A percentile compares a stretch with the other conserved stretches of the same genome.
Conservation (phyloP, 2,329 filamentous ascomycete genomes). For the Capronia epimyces region DNA sequence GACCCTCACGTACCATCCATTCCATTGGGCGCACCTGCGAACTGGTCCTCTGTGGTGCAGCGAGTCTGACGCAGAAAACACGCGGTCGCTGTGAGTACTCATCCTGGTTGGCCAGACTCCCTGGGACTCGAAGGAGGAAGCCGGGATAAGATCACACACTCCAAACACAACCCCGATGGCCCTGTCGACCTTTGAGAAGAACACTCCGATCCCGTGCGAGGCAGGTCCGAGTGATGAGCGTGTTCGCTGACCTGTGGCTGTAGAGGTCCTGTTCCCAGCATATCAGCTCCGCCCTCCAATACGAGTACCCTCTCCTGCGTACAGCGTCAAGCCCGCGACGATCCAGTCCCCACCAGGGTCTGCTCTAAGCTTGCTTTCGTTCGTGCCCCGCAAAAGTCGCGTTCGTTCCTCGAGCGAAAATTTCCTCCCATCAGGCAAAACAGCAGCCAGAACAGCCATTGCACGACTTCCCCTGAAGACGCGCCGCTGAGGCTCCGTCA, state of each 20-base stretch:
- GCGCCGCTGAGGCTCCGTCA: slow-evolving; percentile 24
- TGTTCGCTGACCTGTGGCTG: slow-evolving; percentile 16
- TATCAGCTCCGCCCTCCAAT: slow-evolving; percentile 13
- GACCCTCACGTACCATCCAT: slow-evolving; percentile 3
- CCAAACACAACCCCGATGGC: neutral
- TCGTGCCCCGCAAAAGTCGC: slow-evolving; percentile 8
- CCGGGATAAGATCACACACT: neutral
- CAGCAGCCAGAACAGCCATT: slow-evolving; percentile 6
- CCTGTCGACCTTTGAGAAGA: neutral
- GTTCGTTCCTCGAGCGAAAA: slow-evolving; percentile 16
- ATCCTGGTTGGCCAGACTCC: slow-evolving; percentile 17
- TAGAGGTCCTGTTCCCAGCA: slow-evolving; percentile 7
- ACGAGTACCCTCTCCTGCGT: slow-evolving; percentile 5
- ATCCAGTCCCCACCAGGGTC: slow-evolving; percentile 13
- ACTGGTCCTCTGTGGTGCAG: neutral
- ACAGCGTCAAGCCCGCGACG: slow-evolving; percentile 10
- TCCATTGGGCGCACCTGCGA: slow-evolving; percentile 12
- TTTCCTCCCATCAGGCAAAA: slow-evolving; percentile 13
- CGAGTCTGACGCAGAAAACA: neutral
- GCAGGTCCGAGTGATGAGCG: neutral
- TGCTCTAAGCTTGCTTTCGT: slow-evolving; percentile 12
- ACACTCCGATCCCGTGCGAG: neutral
- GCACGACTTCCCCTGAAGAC: slow-evolving; percentile 9
- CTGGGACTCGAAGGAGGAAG: slow-evolving; percentile 5
- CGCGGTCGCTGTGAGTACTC: neutral